Base-by-base conservation (phyloP, 73 alveolate species). In the Loxodes magnus region DNA sequence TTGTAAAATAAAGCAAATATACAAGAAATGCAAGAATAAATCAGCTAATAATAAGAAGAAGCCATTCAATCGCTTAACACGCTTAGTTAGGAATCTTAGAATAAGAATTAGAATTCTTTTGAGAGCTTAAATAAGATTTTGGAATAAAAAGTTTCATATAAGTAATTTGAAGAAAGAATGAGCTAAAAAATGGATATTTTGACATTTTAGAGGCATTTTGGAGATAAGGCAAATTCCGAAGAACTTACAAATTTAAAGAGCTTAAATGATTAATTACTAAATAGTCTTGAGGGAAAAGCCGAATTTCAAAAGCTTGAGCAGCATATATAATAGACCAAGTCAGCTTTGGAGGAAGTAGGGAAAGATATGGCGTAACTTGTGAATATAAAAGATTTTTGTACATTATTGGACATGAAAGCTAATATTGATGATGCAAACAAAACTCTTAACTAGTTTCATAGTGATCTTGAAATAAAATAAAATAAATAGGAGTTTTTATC, bases 311-410 rank as follows among this genome's bases (percentile, higher is more conserved):
- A 46, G 1, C 28, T 46, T 9, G 59, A 46, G 15, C 26, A 12
- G 1, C 59, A 46, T 2, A 24, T 46, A 5, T 12, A 14, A 24
- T 10, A 37, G 1, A 46, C 59, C 20, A 46, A 46, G 17, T 25
- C 16, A 44, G 79, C 82, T 15, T 44, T 88, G 35, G 98, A 88
- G 57, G 94, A 88, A 43, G 57, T 88, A 6, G 65, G 64, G 10
- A 68, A 77, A 39, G 96, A 88, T 35, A 54, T 88, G 64, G 63
- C 80, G 27, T 66, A 80, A 17, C 84, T 76, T 67, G 90, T 94
- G 7, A 75, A 81, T 44, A 46, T 78, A 0, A 74, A 84, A 43
- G 94, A 84, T 34, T 60, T 84, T 19, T 28, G 74, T 49, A 71
- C 82, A 2, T 43, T 84, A 35, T 56, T 80, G 33, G 93, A 88